These are phyloP conservation scores for Phtheirospermum japonicum DNA, from an alignment of 257 asterid genomes.

Conservation along the genomic window DNA sequence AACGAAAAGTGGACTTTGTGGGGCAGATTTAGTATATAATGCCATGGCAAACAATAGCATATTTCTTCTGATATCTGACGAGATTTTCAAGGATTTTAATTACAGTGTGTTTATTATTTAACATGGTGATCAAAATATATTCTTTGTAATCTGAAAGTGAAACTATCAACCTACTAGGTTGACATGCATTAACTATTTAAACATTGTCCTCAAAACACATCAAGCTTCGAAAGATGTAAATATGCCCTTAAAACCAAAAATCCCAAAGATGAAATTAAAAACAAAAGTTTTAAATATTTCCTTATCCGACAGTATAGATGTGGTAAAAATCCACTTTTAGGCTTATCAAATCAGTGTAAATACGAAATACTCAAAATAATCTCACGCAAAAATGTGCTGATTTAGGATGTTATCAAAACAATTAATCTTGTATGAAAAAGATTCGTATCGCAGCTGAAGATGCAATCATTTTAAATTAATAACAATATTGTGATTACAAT, in stretches of 20 bases:
- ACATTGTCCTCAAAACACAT: background rate
- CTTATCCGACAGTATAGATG: constrained; percentile 8
- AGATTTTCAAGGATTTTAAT: background rate
- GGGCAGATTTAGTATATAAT: too few species aligned
- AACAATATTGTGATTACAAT: background rate
- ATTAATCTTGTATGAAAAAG: background rate
- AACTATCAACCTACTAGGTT: too few species aligned
- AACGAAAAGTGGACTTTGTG: too few species aligned
- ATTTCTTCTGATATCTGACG: background rate
- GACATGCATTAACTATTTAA: background rate
- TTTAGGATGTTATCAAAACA: background rate
- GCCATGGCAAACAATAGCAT: background rate
- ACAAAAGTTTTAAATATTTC: background rate
- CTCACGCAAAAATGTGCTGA: background rate
- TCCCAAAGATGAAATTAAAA: background rate
- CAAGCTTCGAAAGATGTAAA: constrained; percentile 3
- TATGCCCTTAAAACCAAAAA: constrained; percentile 11
- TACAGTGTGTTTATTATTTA: background rate
- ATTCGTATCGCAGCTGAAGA: background rate
- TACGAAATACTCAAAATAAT: constrained; percentile 15
- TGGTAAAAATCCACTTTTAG: background rate
- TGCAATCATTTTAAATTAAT: background rate
- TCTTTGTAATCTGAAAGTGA: background rate
- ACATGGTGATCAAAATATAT: background rate
- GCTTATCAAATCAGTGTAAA: constrained; percentile 2